These are phyloP conservation scores for Fennellomyces sp. DNA, from an alignment of 371 early-diverging fungal genomes.

Conservation along the genomic window DNA sequence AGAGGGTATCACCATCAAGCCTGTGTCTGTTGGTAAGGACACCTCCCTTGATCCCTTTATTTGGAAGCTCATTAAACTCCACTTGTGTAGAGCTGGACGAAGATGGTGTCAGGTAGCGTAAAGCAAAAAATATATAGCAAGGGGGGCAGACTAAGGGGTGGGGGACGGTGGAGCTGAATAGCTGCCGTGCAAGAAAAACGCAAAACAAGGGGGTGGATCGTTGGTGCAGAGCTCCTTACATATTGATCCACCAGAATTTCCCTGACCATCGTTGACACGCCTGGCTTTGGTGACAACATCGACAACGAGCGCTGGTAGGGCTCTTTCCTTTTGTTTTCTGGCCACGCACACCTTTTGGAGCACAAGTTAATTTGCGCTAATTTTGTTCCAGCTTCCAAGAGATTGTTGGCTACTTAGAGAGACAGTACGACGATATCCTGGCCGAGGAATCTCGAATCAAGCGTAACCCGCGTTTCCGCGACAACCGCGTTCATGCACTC, in stretches of 20 bases:
- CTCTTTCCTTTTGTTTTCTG: too few species aligned
- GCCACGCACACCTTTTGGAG: too few species aligned
- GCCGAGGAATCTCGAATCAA: conserved; percentile 94
- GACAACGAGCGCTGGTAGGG: conserved; percentile 77
- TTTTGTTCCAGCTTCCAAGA: conserved; percentile 62
- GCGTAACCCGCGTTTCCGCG: conserved; percentile 96
- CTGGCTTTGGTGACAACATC: conserved; percentile 95
- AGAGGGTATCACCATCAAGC: conserved; percentile 90
- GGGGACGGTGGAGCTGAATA: not conserved
- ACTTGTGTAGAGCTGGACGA: conserved; percentile 84
- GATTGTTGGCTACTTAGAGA: conserved; percentile 92
- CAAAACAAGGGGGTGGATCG: not conserved
- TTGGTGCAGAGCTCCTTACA: conserved; percentile 2
- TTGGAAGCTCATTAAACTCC: not conserved
- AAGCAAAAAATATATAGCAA: not conserved
- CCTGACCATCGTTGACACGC: conserved; percentile 92
- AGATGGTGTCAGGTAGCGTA: conserved; percentile 82
- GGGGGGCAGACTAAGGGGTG: not conserved
- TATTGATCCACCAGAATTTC: conserved; percentile 42
- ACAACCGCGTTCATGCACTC: conserved; percentile 96
- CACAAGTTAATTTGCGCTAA: conserved; percentile 3
- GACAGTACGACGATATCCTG: conserved; percentile 94
- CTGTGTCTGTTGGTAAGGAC: conserved; percentile 61
- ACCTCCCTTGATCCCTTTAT: not conserved
- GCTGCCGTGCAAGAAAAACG: not conserved